These are phyloP conservation scores for Lonicera japonica DNA, from an alignment of 129 eudicot species.

Conservation along the genomic window DNA sequence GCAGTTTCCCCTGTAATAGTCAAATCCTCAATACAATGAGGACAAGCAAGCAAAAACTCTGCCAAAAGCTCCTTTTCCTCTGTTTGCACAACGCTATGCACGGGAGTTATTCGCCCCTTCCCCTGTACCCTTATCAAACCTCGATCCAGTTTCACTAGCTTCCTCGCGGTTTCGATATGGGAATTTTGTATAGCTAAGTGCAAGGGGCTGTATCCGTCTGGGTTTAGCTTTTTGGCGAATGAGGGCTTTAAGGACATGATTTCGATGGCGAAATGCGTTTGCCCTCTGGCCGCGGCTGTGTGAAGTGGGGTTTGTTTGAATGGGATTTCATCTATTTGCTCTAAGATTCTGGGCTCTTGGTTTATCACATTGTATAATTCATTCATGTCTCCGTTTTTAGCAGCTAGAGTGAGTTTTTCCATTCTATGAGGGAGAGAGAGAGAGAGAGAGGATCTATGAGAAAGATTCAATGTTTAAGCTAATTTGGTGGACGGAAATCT, in stretches of 20 bases:
- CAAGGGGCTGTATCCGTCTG: constrained; percentile 15
- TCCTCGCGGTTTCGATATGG: not conserved
- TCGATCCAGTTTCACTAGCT: not conserved
- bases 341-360: not conserved
- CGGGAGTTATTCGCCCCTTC: constrained; percentile 9
- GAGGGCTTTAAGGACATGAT: constrained; percentile 15
- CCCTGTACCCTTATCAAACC: constrained; percentile 16
- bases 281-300: constrained; percentile 14
- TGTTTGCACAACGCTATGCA: constrained; percentile 10
- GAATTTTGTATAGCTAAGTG: constrained; percentile 6
- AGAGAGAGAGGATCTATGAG: too few relatives aligned
- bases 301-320: constrained; percentile 20
- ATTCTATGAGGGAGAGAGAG: too few relatives aligned
- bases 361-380: constrained; percentile 1
- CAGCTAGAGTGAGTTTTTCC: too few relatives aligned
- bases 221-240: constrained; percentile 14
- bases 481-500: too few relatives aligned
- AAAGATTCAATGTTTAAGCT: too few relatives aligned
- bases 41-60: constrained; percentile 6
- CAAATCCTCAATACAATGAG: constrained; percentile 7
- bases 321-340: not conserved
- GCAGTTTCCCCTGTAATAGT: constrained; percentile 13
- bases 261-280: constrained; percentile 13
- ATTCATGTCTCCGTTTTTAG: constrained; percentile 11
- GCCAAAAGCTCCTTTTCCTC: constrained; percentile 8